A percentile compares a stretch with the other conserved stretches of the same genome.
phyloP scores from a whole-genome alignment of 2,329 filamentous ascomycete species.

The Aspergillus neotritici region DNA sequence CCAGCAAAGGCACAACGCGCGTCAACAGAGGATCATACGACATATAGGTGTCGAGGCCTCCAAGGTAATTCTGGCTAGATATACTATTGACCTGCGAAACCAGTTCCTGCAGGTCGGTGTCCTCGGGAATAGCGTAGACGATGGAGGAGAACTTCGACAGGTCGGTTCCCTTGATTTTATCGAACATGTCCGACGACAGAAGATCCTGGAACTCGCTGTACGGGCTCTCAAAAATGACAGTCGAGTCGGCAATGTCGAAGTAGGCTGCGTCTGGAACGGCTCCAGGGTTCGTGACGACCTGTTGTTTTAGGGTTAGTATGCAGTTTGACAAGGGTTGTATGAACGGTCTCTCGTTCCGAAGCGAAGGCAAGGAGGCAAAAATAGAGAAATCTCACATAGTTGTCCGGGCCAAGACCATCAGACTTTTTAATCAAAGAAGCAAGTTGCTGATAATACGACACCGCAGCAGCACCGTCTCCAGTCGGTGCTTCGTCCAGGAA shows the following conservation, averaged over 20 bases:
- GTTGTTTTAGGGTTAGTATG: background rate
- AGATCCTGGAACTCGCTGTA: constrained; percentile 5
- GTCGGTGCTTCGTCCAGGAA: constrained; percentile 11
- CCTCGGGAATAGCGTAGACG: constrained; percentile 5
- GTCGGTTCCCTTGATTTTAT: background rate
- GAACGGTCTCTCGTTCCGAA: too few relatives aligned
- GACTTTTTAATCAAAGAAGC: constrained; percentile 1
- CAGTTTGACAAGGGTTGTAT: background rate
- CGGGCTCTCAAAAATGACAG: constrained; percentile 12
- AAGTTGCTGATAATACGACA: constrained; percentile 3
- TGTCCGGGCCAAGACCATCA: constrained; percentile 5
- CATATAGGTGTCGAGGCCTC: constrained; percentile 3
- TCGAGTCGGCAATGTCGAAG: constrained; percentile 6
- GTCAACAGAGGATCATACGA: constrained; percentile 2
- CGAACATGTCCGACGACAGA: background rate
- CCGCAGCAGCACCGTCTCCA: background rate
- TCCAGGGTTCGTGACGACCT: constrained; percentile 12
- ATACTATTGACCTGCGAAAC: constrained; percentile 3
- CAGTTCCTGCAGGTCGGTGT: constrained; percentile 1
- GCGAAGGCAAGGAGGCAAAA: too few relatives aligned
- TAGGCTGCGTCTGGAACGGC: constrained; percentile 8
- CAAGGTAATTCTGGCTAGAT: constrained; percentile 10
- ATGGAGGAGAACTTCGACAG: constrained; percentile 5
- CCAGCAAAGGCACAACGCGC: too few relatives aligned
- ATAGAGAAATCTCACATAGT: constrained; percentile 1